Conservation (phyloP, 2,329 filamentous ascomycete species). For the Trichophyton rubrum region DNA sequence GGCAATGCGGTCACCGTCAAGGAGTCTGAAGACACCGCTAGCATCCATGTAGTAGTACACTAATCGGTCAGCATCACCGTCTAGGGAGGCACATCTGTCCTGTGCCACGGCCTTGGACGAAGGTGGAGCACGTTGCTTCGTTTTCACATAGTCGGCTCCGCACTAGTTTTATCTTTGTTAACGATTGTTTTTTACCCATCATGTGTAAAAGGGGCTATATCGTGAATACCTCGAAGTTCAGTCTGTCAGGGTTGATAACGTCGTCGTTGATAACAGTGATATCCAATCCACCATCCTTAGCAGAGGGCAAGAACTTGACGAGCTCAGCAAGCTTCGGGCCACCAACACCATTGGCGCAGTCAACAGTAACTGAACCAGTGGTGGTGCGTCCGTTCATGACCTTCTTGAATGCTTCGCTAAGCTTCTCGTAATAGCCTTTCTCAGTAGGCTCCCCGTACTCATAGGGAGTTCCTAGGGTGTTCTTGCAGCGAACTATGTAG, state of each 20-base stretch:
- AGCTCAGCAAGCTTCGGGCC: conserved; percentile 81
- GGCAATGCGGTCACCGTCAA: conserved; percentile 93
- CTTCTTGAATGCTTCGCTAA: conserved; percentile 68
- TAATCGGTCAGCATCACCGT: conserved; percentile 89
- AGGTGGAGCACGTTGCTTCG: conserved; percentile 79
- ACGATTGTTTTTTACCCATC: conserved; percentile 13
- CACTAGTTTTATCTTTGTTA: conserved; percentile 42
- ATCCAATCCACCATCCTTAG: conserved; percentile 56
- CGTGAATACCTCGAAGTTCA: conserved; percentile 65
- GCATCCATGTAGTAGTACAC: conserved; percentile 89
- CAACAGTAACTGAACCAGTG: conserved; percentile 64
- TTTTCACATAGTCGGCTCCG: conserved; percentile 96
- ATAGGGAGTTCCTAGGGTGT: conserved; percentile 76
- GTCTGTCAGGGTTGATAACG: conserved; percentile 72
- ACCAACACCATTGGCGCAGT: conserved; percentile 94
- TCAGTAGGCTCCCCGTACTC: conserved; percentile 84
- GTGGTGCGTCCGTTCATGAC: conserved; percentile 68
- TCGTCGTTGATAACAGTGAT: conserved; percentile 88
- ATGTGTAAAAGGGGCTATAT: neutral
- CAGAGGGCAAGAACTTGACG: conserved; percentile 64
- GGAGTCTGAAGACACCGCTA: conserved; percentile 72
- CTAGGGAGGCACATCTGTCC: conserved; percentile 76
- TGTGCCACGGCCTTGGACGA: conserved; percentile 63
- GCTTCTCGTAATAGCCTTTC: conserved; percentile 88
- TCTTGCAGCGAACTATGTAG: conserved; percentile 88